Conservation (phyloP, 129 eudicot species). For the Artemisia argyi region DNA sequence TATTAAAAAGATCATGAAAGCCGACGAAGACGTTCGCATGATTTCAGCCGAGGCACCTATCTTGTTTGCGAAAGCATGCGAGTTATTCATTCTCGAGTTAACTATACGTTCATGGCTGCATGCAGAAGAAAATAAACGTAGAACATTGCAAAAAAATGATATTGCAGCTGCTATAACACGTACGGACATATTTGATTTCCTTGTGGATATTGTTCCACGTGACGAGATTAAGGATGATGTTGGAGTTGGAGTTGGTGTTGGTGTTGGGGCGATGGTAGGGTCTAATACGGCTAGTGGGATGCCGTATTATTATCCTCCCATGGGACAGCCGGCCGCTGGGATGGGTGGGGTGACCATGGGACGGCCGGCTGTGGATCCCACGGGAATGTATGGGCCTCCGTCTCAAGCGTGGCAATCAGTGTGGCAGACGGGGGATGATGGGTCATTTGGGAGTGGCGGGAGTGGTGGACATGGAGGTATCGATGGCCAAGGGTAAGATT, state of each 20-base stretch:
- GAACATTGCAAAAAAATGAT: slow-evolving; percentile 82
- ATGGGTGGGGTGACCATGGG: slow-evolving; percentile 47
- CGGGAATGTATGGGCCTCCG: slow-evolving; percentile 57
- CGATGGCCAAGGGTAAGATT: slow-evolving; percentile 54
- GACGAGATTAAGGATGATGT: slow-evolving; percentile 78
- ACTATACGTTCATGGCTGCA: slow-evolving; percentile 87
- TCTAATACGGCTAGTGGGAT: slow-evolving; percentile 55
- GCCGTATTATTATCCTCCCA: slow-evolving; percentile 73
- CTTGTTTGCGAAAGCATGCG: slow-evolving; percentile 82
- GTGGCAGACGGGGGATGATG: slow-evolving; percentile 80
- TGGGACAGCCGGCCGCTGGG: slow-evolving; percentile 49
- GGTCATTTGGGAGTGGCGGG: slow-evolving; percentile 61
- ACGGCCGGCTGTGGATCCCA: slow-evolving; percentile 52
- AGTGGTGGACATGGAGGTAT: slow-evolving; percentile 46
- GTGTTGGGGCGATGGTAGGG: slow-evolving; percentile 39
- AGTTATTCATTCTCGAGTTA: slow-evolving; percentile 78
- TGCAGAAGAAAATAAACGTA: slow-evolving; percentile 84
- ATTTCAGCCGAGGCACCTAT: slow-evolving; percentile 91
- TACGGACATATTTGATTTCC: slow-evolving; percentile 80
- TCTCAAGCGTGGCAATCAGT: slow-evolving; percentile 91
- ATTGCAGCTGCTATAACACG: slow-evolving; percentile 82
- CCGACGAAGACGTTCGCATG: slow-evolving; percentile 82
- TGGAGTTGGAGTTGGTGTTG: slow-evolving; percentile 27
- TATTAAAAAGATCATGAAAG: slow-evolving; percentile 73
- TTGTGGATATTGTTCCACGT: slow-evolving; percentile 78